These are phyloP conservation scores for Teratosphaeria pseudoeucalypti DNA, from an alignment of 2,329 filamentous ascomycete genomes.

Conservation along the genomic window DNA sequence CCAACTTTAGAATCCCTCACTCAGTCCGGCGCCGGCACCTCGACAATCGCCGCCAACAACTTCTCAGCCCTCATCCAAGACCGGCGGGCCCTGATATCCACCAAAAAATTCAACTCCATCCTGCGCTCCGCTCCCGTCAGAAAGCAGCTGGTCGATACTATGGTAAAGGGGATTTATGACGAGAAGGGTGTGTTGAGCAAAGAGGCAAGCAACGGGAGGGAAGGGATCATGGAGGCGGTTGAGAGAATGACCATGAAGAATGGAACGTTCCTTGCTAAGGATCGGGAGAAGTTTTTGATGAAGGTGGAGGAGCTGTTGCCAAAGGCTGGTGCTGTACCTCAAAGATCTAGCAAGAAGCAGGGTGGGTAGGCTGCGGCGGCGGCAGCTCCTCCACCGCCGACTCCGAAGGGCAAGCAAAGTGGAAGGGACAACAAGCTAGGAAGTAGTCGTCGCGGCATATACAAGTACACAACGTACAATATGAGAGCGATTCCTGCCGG, in stretches of 20 bases:
- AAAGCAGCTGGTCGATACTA: conserved; percentile 10
- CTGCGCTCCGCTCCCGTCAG: conserved; percentile 9
- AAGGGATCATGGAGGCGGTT: conserved; percentile 15
- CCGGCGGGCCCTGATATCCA: conserved; percentile 7
- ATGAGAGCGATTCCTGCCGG: neutral
- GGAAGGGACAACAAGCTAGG: neutral
- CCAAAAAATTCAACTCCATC: neutral
- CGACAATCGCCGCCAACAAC: conserved; percentile 18
- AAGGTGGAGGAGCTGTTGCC: conserved; percentile 21
- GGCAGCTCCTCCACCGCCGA: neutral
- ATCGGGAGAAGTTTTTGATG: conserved; percentile 22
- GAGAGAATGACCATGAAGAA: conserved; percentile 13
- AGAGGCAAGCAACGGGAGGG: conserved; percentile 5
- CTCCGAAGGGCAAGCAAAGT: too few species aligned
- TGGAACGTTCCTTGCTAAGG: conserved; percentile 15
- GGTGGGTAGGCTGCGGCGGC: neutral
- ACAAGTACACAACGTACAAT: neutral
- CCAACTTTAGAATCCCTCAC: neutral
- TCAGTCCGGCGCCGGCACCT: conserved; percentile 9
- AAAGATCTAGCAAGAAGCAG: neutral
- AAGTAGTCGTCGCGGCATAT: neutral
- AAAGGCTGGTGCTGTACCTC: neutral
- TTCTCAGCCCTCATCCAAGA: conserved; percentile 18
- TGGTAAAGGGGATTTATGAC: conserved; percentile 18
- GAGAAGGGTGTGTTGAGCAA: conserved; percentile 5